Evolutionary conservation across 805 yeast species (phyloP), one percentile per base, ranked within the genome.

Genomic region (Starmerella bombicola): DNA sequence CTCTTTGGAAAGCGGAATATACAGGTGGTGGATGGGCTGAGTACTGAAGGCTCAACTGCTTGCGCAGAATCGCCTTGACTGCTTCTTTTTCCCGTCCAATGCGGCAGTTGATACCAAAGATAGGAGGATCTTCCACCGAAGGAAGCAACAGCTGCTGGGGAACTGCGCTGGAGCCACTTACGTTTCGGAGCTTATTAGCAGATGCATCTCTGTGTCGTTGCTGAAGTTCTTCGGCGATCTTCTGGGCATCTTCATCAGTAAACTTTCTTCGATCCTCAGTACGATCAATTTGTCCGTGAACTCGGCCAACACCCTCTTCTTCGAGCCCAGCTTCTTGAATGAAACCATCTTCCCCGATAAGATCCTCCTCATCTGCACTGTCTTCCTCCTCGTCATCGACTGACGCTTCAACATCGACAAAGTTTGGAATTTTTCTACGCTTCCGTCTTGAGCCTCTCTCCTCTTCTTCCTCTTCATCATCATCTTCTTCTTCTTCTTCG

Each of bases 371-470:
- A 35, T 85, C 97, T 46, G 86, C 97, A 47, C 84, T 88, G 32
- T 80, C 93, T 50, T 88, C 97, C 41, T 91, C 97, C 51, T 91
- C 97, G 46, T 88, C 97, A 60, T 88, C 94, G 43, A 91, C 98
- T 61, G 88, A 97, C 45, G 96, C 98, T 68, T 91, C 97, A 40
- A 91, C 93, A 81, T 91, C 98, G 63, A 91, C 70, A 61, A 85
- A 91, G 61, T 88, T 88, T 45, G 81, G 69, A 35, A 54, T 69
- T 59, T 60, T 66, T 60, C 57, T 64, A 50, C 55, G 67, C 58
- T 51, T 53, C 38, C 62, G 59, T 31, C 60, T 45, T 9, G 58
- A 49, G 25, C 50, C 42, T 5, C 66, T 71, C 4, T 64, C 69
- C 12, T 70, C 79, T 1, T 71, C 81, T 0, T 76, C 83, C 0